phyloP scores from a whole-genome alignment of 2,329 filamentous ascomycete species.

The Talaromyces sp. region DNA sequence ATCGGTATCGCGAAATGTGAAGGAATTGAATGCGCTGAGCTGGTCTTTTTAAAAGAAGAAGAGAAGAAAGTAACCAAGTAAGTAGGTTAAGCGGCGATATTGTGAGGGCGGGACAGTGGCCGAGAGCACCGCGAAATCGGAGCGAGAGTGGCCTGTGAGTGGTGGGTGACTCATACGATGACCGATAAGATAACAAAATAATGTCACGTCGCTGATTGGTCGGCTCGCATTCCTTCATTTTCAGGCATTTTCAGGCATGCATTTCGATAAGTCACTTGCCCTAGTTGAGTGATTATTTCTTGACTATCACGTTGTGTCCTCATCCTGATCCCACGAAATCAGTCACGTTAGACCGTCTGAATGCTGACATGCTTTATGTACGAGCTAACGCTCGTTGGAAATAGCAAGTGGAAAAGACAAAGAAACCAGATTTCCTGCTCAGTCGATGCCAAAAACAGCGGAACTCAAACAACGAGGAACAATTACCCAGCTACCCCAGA shows the following conservation, averaged over 20 bases:
- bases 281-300: not conserved
- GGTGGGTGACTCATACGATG: constrained; percentile 18
- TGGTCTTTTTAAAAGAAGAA: constrained; percentile 1
- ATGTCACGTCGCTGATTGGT: not conserved
- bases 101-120: constrained; percentile 5
- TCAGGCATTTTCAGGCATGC: not conserved
- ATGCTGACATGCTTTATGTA: not conserved
- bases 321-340: not conserved
- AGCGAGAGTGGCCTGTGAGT: constrained; percentile 14
- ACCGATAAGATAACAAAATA: constrained; percentile 18
- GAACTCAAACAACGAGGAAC: not conserved
- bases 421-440: not conserved
- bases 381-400: not conserved
- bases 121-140: constrained; percentile 16
- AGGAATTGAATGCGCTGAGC: not conserved
- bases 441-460: not conserved
- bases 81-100: not conserved
- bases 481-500: not conserved
- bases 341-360: not conserved
- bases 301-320: not conserved
- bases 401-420: not conserved
- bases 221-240: too few species aligned
- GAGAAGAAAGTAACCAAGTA: constrained; percentile 2
- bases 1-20: not conserved
- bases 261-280: not conserved